A percentile compares a stretch with the other conserved stretches of the same genome.
Evolutionary conservation across 1,284 basidiomycete species (phyloP).

Genomic region (Somion occarium): DNA sequence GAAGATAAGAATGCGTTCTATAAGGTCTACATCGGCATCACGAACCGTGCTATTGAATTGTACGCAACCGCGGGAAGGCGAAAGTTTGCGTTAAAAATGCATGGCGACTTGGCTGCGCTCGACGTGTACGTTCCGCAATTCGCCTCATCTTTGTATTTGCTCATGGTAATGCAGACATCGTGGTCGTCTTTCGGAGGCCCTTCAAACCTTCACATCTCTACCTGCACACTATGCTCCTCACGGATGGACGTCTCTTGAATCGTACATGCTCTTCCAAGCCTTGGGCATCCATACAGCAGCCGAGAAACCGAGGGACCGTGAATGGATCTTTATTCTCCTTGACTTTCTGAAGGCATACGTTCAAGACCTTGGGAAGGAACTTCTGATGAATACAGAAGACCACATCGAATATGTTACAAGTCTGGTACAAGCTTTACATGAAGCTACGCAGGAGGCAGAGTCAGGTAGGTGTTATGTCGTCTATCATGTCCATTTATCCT

Average conservation of each 20-base stretch:
- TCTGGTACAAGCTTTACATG: slow-evolving; percentile 48
- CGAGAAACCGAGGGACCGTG: slow-evolving; percentile 52
- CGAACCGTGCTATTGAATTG: slow-evolving; percentile 78
- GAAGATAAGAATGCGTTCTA: slow-evolving; percentile 60
- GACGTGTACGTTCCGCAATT: slow-evolving; percentile 59
- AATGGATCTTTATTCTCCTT: slow-evolving; percentile 72
- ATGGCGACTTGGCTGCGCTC: slow-evolving; percentile 80
- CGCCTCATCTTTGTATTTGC: not conserved
- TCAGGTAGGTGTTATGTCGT: slow-evolving; percentile 39
- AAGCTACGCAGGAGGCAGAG: slow-evolving; percentile 46
- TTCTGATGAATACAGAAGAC: slow-evolving; percentile 49
- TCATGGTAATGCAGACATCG: slow-evolving; percentile 37
- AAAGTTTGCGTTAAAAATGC: slow-evolving; percentile 81
- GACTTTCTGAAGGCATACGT: slow-evolving; percentile 66
- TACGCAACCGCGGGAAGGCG: slow-evolving; percentile 78
- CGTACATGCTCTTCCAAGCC: slow-evolving; percentile 67
- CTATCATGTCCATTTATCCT: not conserved
- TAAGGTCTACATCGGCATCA: slow-evolving; percentile 66
- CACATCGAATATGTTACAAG: slow-evolving; percentile 45
- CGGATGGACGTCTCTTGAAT: slow-evolving; percentile 74
- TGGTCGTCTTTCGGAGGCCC: slow-evolving; percentile 52
- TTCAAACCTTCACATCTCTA: slow-evolving; percentile 68
- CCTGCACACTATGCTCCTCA: slow-evolving; percentile 80
- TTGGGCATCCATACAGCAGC: slow-evolving; percentile 58
- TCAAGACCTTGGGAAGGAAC: slow-evolving; percentile 46